Base-by-base conservation (phyloP, 495 filamentous ascomycete genomes). In the Penicillium alfredii region DNA sequence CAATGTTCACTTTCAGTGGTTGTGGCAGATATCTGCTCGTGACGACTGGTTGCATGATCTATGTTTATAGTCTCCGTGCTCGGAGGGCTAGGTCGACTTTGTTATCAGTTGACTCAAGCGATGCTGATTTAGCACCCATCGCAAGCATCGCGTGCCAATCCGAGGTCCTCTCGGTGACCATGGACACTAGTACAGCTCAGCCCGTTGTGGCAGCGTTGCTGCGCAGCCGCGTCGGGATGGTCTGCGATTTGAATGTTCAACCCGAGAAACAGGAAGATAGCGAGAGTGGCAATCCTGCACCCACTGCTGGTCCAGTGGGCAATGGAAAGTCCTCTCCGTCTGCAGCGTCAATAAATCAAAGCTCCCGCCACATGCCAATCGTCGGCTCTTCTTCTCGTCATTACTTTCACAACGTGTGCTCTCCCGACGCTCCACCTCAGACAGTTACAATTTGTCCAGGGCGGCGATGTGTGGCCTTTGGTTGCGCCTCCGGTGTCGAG, bases 361-460 rank as follows among this genome's bases (percentile, higher is more conserved):
- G 8, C 20, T 31, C 31, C 17, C 27, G 12, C 8, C 19, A 27
- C 1, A 52, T 58, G 41, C 43, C 50, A 8, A 53, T 48, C n/a
- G 51, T 57, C 31, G 50, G 33, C 11, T 36, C 52, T 10, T 33
- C 37, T 2, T 49, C 60, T 41, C 45, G 57, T 23, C 43, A 71
- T 40, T 49, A 66, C 70, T 47, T 78, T 42, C 63, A 69, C 15
- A 70, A 82, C 38, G 41, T 88, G 27, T 84, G 82, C 53, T 78
- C 73, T 1, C 64, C 72, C 7, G 73, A 84, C 36, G 76, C 84
- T 40, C 76, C 76, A 12, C 82, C 83, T 4, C 71, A 73, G 35
- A 80, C 74, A 8, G 73, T 87, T 4, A 77, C 82, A 1, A 74
- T 88, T 31, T 84, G 77, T 40, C 83, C 82, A 8, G 74, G 78